Base-by-base conservation (phyloP, 352 stramenopile species). In the Phytopythium chamaehyphon region DNA sequence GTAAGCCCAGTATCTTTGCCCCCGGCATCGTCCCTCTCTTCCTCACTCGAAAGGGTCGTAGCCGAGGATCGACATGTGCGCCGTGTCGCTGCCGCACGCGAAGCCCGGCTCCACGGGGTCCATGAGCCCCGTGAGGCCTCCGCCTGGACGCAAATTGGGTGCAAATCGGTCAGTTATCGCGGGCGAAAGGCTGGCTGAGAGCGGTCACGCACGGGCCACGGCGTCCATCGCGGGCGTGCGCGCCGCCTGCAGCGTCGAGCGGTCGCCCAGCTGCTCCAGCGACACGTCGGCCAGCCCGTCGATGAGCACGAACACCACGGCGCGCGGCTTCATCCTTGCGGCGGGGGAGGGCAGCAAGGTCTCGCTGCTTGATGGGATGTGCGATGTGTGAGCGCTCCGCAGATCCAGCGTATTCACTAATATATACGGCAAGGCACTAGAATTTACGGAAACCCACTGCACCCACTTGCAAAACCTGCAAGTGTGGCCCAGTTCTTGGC, bases 21-120 rank as follows among this genome's bases (percentile, higher is more conserved):
- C 6, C 18, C 19, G 8, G 26, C 36, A 38, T 8, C 22, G 24
- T 19, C 11, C n/a, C 3, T 49, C 15, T 6, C 6, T 15, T 46
- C 33, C 71, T 38, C 61, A 93, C 82, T 90, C 57, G 54, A 88
- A 66, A 22, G 85, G 85, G 61, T 93, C 77, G 66, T 95, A 95
- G 57, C 85, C 85, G 40, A 95, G 64, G 59, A 95, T 95, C 40
- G 83, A 93, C 85, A 95, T 95, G 63, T 95, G 85, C 18, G 85
- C 85, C 1, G 85, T 95, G 57, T 95, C 85, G 47, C 83, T 93
- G 6, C 85, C 85, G 52, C 85, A 95, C 31, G 81, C 85, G 53
- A 83, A 90, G 35, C 85, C 85, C 40, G 85, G 85, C 51, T 85
- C 77, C 26, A 95, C 85, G 1, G 85, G 83, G 53, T 95, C 85